Evolutionary conservation across 2,329 filamentous ascomycete genomes (phyloP), one percentile per base, ranked within the genome.

Genomic region (Fusarium stilboides): DNA sequence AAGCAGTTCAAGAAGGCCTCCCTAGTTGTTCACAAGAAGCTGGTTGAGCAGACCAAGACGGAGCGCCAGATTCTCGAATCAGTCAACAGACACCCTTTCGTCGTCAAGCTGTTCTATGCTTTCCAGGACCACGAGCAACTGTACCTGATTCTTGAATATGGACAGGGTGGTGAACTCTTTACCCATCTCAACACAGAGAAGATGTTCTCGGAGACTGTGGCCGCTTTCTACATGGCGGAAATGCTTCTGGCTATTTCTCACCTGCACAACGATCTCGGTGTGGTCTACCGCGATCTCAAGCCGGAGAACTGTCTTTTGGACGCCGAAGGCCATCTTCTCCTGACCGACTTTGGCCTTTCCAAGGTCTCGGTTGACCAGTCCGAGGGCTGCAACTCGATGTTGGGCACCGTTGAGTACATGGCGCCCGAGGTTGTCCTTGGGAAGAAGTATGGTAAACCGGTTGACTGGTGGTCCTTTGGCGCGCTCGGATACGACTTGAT

Each of bases 1-100:
- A 99, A 99, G 84, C 95, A 98, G 81, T 96, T 99, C 82, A 96
- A 95, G 79, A 99, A 99, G 82, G 96, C 97, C 1, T 97, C 94
- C 10, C 84, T 99, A 53, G 94, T 94, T 1, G 93, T 99, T 39
- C 94, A 98, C 81, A 98, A 97, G 86, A 94, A 94, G 79, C 88
- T 98, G 33, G 89, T 99, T 51, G 94, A 98, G 82, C 96, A 98
- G 83, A 98, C 96, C 59, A 97, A 97, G 85, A 98, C 95, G 3
- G 96, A 99, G 83, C 92, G 96, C 50, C 91, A 91, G 74, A 97
- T 99, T 56, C 86, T 99, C 52, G 96, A 99, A 83, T 97, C 93
- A 62, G 93, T 99, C 79, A 98, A 97, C 80, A 89, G 94, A 34
- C 96, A 99, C 79, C 95, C 96, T 0, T 99, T 99, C 78, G 94